phyloP scores from a whole-genome alignment of 208 protist species.

The Kentomonas sorsogonicus region DNA sequence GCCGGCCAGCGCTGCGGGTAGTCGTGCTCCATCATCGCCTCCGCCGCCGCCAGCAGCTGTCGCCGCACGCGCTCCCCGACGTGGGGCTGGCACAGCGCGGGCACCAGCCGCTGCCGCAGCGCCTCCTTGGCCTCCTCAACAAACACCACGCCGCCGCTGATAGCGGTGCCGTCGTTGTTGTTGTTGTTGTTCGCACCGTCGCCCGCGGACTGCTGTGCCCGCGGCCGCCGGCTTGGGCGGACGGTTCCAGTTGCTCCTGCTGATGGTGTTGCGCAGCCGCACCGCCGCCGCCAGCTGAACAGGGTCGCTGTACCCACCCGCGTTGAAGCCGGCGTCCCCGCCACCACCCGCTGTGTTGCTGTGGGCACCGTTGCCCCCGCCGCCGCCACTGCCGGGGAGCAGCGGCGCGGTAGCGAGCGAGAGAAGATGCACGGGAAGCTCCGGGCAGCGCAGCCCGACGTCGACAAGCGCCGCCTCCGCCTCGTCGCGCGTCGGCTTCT shows the following conservation, averaged over 20 bases:
- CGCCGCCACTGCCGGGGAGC: not conserved
- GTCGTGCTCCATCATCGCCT: slow-evolving; percentile 67
- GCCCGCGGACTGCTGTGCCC: not conserved
- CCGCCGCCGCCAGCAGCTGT: slow-evolving; percentile 61
- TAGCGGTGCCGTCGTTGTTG: too few relatives aligned
- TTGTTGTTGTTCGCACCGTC: too few relatives aligned
- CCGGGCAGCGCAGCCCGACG: slow-evolving; percentile 34
- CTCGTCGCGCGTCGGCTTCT: slow-evolving; percentile 52
- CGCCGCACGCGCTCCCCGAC: slow-evolving; percentile 64
- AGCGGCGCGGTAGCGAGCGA: not conserved
- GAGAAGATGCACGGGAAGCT: slow-evolving; percentile 47
- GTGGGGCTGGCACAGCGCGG: slow-evolving; percentile 56
- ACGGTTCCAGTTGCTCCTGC: slow-evolving; percentile 66
- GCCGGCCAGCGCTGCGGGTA: slow-evolving; percentile 60
- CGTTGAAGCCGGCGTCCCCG: slow-evolving; percentile 8
- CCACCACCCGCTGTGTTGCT: slow-evolving; percentile 3
- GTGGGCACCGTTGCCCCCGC: not conserved
- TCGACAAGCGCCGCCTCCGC: slow-evolving; percentile 59
- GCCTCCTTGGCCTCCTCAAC: slow-evolving; percentile 36
- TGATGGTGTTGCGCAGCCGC: slow-evolving; percentile 68
- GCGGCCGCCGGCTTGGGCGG: not conserved
- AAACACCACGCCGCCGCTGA: slow-evolving; percentile 22
- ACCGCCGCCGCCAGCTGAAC: slow-evolving; percentile 56
- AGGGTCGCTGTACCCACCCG: slow-evolving; percentile 16
- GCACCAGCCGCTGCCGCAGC: slow-evolving; percentile 47